Evolutionary conservation across 345 rosid species (phyloP).

Genomic region (Lepidium africanum): DNA sequence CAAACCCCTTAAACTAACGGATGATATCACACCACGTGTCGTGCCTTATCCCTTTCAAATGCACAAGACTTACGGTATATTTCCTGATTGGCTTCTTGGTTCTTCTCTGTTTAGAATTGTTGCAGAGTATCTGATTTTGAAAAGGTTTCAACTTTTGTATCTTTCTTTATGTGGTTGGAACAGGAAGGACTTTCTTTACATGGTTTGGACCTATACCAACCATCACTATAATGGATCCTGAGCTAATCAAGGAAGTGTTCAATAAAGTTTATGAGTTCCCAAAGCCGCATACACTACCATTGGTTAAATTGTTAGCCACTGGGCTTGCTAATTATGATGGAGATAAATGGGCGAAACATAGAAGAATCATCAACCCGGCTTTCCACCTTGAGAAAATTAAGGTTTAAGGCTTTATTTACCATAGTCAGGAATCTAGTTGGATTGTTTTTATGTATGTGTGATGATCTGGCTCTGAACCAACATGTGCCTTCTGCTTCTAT

Average conservation of each 20-base stretch:
- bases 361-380: slow-evolving; percentile 35
- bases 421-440: not conserved
- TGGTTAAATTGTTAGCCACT: not conserved
- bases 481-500: not conserved
- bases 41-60: slow-evolving; percentile 11
- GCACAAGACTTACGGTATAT: slow-evolving; percentile 20
- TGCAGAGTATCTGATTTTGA: not conserved
- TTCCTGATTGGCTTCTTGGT: not conserved
- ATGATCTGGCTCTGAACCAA: not conserved
- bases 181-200: slow-evolving; percentile 33
- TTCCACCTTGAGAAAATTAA: slow-evolving; percentile 31
- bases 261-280: slow-evolving; percentile 27
- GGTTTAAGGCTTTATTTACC: slow-evolving; percentile 1
- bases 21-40: slow-evolving; percentile 21
- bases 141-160: not conserved
- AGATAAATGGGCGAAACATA: slow-evolving; percentile 30
- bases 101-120: not conserved
- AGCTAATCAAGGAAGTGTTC: slow-evolving; percentile 31
- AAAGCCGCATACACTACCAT: slow-evolving; percentile 8
- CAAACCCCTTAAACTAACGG: slow-evolving; percentile 15
- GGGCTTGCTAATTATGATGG: slow-evolving; percentile 27
- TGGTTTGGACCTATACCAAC: slow-evolving; percentile 44
- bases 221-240: slow-evolving; percentile 31
- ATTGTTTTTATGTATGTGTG: not conserved
- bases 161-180: not conserved